Percentiles rank a stretch among this genome's conserved stretches.
Conservation (phyloP, 176 grass and related monocot genomes). For the Cenchrus purpureus region DNA sequence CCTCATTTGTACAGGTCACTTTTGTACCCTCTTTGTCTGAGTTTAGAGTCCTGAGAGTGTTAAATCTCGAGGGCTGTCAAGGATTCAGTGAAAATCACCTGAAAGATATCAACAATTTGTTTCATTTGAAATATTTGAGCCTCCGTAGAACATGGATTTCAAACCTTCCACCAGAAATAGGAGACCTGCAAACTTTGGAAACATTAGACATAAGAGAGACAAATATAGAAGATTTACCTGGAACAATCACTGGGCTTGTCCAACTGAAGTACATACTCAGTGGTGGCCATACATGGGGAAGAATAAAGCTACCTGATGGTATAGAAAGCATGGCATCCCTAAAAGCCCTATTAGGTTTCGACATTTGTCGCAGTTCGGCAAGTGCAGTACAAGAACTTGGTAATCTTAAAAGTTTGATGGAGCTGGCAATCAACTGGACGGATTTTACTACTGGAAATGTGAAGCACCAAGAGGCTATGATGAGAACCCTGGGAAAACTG, state of each 20-base stretch:
- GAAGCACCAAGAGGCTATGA: conserved; percentile 30
- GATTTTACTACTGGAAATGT: conserved; percentile 28
- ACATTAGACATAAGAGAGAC: conserved; percentile 36
- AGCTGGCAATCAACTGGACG: conserved; percentile 36
- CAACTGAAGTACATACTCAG: conserved; percentile 33
- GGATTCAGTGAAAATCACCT: conserved; percentile 31
- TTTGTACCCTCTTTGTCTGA: conserved; percentile 23
- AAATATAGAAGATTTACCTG: conserved; percentile 43
- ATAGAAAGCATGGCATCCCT: conserved; percentile 31
- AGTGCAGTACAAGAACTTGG: conserved; percentile 36
- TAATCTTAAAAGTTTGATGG: conserved; percentile 20
- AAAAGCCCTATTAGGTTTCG: conserved; percentile 29
- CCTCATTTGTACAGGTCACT: neutral
- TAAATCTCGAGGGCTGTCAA: conserved; percentile 16
- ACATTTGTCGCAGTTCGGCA: conserved; percentile 34
- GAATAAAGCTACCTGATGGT: conserved; percentile 44
- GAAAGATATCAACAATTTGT: conserved; percentile 16
- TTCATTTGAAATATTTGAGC: conserved; percentile 39
- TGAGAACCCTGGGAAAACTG: conserved; percentile 35
- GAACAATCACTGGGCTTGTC: conserved; percentile 2
- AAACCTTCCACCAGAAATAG: conserved; percentile 18
- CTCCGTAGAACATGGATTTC: conserved; percentile 38
- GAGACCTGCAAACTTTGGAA: conserved; percentile 37
- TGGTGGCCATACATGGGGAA: conserved; percentile 40
- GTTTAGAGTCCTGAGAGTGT: conserved; percentile 37